Conservation (phyloP, 192 early-diverging fungal genomes). For the Coemansia sp. region DNA sequence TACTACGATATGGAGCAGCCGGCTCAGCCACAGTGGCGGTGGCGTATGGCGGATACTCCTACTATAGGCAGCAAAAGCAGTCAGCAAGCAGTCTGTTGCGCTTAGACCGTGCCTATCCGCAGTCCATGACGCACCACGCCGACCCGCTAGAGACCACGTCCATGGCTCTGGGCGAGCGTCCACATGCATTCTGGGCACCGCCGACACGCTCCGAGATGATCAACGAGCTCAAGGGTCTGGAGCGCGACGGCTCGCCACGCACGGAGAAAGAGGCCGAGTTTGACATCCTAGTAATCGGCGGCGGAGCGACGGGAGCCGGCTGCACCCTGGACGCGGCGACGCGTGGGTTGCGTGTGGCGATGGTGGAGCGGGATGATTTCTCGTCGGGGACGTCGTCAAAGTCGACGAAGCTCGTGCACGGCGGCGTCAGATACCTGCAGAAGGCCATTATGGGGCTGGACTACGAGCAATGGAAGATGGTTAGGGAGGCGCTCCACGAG, state of each 20-base stretch:
- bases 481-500: constrained; percentile 94
- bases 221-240: constrained; percentile 59
- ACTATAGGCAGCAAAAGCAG: constrained; percentile 19
- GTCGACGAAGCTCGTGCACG: constrained; percentile 95
- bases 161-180: constrained; percentile 29
- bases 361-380: constrained; percentile 97
- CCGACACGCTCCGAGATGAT: constrained; percentile 75
- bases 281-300: constrained; percentile 91
- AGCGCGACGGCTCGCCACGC: constrained; percentile 41
- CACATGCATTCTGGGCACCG: constrained; percentile 73
- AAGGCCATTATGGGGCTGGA: constrained; percentile 95
- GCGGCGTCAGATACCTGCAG: constrained; percentile 95
- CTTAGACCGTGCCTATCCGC: constrained; percentile 5
- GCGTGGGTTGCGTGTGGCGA: constrained; percentile 85
- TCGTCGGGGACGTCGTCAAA: constrained; percentile 87
- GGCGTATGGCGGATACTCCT: constrained; percentile 27
- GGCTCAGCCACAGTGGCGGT: constrained; percentile 15
- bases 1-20: constrained; percentile 30
- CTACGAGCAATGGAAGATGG: constrained; percentile 96
- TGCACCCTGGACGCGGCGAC: constrained; percentile 92
- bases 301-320: constrained; percentile 93
- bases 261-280: constrained; percentile 56
- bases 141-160: constrained; percentile 43
- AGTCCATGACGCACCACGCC: constrained; percentile 20
- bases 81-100: not conserved